Base-by-base conservation (phyloP, 1,284 basidiomycete genomes). In the Pseudozyma pruni region DNA sequence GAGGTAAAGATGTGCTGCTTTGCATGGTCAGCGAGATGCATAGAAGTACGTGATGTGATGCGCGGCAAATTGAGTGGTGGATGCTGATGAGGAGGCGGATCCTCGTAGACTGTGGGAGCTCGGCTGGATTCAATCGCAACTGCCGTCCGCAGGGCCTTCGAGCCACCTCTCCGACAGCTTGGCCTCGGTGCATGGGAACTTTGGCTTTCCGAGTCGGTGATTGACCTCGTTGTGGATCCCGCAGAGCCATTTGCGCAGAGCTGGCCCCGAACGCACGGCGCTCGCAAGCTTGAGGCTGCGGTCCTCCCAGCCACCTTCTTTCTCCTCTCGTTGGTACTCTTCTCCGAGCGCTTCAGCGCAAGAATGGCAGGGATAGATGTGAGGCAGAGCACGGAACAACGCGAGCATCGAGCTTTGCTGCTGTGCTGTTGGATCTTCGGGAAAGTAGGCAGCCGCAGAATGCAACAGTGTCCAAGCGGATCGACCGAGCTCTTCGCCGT, bases 191-290 rank as follows among this genome's bases (percentile, higher is more conserved):
- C 80, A 82, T 13, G 62, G 41, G 46, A 74, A 81, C 16, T 37
- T 17, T 1, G 70, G 69, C 62, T 82, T 82, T 8, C 80, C 78
- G 14, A 82, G 54, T 2, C 79, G 54, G 40, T 62, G 67, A 33
- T 82, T 82, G 41, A 81, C 78, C 42, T 75, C 75, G 55, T 82
- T 82, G 57, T 82, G 80, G 31, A 80, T 68, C 3, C 71, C 73
- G 29, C 80, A 82, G 5, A 81, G 59, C 74, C 78, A 82, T 19
- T 55, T 60, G n/a, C 75, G 61, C 43, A 80, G 38, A 0, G 51
- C 29, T 4, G 57, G 54, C 2, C 74, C 75, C 46, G 48, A 71
- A 16, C 31, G 44, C 35, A 60, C 70, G 20, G 63, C 67, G 19
- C 45, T 34, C 4, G 46, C 47, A n/a, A 61, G 49, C 29, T 38